A percentile compares a stretch with the other conserved stretches of the same genome.
phyloP scores from a whole-genome alignment of 306 rosid genomes.

The Vicia sativa region DNA sequence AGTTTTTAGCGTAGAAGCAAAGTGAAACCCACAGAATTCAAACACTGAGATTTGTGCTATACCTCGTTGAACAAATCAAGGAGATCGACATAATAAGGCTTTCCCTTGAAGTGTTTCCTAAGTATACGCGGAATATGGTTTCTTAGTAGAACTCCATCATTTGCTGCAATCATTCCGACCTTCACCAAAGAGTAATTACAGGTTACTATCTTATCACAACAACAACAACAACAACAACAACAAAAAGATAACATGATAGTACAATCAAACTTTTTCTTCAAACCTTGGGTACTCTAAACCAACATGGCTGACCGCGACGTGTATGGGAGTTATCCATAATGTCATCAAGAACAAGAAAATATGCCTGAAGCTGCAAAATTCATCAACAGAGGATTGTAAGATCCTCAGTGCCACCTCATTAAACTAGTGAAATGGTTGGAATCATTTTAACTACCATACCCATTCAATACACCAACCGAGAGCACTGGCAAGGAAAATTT shows the following conservation, averaged over 20 bases:
- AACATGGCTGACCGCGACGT: slow-evolving; percentile 66
- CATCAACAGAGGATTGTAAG: slow-evolving; percentile 29
- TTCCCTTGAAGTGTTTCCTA: slow-evolving; percentile 79
- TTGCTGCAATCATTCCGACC: slow-evolving; percentile 87
- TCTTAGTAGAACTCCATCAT: slow-evolving; percentile 77
- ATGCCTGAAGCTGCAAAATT: slow-evolving; percentile 65
- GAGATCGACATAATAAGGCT: slow-evolving; percentile 82
- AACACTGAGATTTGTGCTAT: slow-evolving; percentile 27
- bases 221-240: slow-evolving; percentile 4
- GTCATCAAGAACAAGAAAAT: slow-evolving; percentile 66
- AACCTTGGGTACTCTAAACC: slow-evolving; percentile 66
- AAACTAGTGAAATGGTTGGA: slow-evolving; percentile 11
- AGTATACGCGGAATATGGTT: slow-evolving; percentile 78
- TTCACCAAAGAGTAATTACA: slow-evolving; percentile 33
- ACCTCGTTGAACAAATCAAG: slow-evolving; percentile 92
- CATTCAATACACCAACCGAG: slow-evolving; percentile 77
- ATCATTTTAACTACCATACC: slow-evolving; percentile 40
- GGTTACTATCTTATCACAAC: slow-evolving; percentile 23
- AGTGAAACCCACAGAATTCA: slow-evolving; percentile 31
- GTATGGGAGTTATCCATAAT: slow-evolving; percentile 66
- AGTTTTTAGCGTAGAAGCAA: slow-evolving; percentile 32
- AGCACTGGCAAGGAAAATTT: slow-evolving; percentile 58
- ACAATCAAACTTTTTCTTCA: slow-evolving; percentile 31
- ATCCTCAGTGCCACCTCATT: not conserved
- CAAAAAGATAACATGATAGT: not conserved